A percentile compares a stretch with the other conserved stretches of the same genome.
Conservation (phyloP, 2,329 filamentous ascomycete species). For the Cladosporium sp. region DNA sequence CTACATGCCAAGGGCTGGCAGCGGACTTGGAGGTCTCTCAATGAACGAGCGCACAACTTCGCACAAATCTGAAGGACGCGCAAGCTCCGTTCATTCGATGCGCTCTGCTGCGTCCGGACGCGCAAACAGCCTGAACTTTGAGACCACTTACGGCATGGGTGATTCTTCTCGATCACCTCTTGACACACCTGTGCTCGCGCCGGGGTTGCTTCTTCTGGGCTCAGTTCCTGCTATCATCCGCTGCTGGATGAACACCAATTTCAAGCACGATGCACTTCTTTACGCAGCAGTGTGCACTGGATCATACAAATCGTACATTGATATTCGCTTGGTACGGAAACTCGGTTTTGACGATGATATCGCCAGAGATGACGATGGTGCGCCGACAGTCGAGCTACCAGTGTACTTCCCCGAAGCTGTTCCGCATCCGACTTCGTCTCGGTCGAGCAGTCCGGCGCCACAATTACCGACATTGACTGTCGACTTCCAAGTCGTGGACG, state of each 20-base stretch:
- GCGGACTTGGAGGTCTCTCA: slow-evolving; percentile 71
- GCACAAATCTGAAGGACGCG: slow-evolving; percentile 92
- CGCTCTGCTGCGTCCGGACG: slow-evolving; percentile 75
- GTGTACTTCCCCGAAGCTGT: slow-evolving; percentile 92
- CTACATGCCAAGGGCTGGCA: slow-evolving; percentile 68
- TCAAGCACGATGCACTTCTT: slow-evolving; percentile 82
- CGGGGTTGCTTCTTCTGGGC: slow-evolving; percentile 80
- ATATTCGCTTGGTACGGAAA: slow-evolving; percentile 70
- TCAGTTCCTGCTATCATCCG: slow-evolving; percentile 91
- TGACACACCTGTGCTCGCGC: slow-evolving; percentile 73
- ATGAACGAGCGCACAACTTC: slow-evolving; percentile 91
- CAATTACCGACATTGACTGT: slow-evolving; percentile 81
- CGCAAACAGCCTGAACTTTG: slow-evolving; percentile 84
- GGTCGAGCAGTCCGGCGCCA: slow-evolving; percentile 69
- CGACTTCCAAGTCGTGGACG: slow-evolving; percentile 72
- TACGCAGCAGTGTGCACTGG: slow-evolving; percentile 93
- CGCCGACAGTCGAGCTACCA: slow-evolving; percentile 70
- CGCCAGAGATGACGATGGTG: slow-evolving; percentile 51
- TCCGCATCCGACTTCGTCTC: slow-evolving; percentile 71
- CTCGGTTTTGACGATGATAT: slow-evolving; percentile 66
- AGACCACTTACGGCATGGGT: slow-evolving; percentile 67
- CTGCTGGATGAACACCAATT: slow-evolving; percentile 90
- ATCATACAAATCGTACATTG: slow-evolving; percentile 82
- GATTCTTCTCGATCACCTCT: slow-evolving; percentile 68
- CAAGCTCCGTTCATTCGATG: slow-evolving; percentile 82